phyloP scores from a whole-genome alignment of 1,284 basidiomycete species.

The Schizophyllum commune region DNA sequence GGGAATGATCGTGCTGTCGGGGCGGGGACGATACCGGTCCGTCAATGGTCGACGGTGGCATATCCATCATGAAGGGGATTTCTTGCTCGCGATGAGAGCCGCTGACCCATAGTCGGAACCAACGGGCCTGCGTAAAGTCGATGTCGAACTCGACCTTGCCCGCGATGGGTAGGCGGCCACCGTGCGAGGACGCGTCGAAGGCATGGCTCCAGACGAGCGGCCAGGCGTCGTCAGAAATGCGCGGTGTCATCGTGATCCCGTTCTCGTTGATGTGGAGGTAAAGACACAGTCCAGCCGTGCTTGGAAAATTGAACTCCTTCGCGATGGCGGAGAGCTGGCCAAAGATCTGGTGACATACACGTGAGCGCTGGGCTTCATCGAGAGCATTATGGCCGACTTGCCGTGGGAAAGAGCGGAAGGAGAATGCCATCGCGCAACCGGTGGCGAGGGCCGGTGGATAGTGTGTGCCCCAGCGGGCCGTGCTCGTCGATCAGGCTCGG shows the following conservation, averaged over 20 bases:
- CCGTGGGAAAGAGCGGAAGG: constrained; percentile 70
- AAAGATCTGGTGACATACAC: constrained; percentile 43
- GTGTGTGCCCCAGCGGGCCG: constrained; percentile 50
- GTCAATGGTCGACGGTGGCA: not conserved
- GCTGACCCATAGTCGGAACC: constrained; percentile 33
- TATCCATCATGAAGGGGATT: not conserved
- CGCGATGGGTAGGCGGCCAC: constrained; percentile 45
- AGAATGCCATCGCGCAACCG: constrained; percentile 61
- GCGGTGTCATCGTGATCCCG: constrained; percentile 49
- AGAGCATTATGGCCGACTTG: constrained; percentile 26
- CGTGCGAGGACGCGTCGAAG: constrained; percentile 37
- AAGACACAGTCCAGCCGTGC: constrained; percentile 62
- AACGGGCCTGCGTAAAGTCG: constrained; percentile 59
- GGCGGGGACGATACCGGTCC: constrained; percentile 7
- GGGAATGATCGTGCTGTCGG: constrained; percentile 40
- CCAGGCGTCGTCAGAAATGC: constrained; percentile 75
- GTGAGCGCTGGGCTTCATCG: not conserved
- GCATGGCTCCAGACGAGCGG: constrained; percentile 59
- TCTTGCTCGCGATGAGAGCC: not conserved
- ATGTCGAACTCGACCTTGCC: constrained; percentile 77
- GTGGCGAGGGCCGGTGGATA: constrained; percentile 51
- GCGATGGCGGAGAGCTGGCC: constrained; percentile 70
- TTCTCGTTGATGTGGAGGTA: constrained; percentile 59
- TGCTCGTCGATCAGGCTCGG: constrained; percentile 49
- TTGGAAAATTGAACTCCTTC: constrained; percentile 73